Conservation (phyloP, 2,329 filamentous ascomycete genomes). For the Trichoderma sp. region DNA sequence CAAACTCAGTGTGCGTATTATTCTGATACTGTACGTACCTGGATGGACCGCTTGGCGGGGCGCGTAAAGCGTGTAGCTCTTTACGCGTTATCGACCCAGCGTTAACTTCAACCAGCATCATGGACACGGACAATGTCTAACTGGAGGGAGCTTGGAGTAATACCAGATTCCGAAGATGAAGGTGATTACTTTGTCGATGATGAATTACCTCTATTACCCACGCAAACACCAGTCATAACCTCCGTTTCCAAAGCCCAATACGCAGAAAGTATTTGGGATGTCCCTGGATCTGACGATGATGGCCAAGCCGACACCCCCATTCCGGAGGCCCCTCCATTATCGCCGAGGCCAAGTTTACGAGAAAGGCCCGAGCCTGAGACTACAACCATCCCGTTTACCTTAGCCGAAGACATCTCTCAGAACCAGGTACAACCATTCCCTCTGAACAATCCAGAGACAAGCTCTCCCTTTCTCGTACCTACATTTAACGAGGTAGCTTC, state of each 20-base stretch:
- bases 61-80: not conserved
- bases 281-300: conserved; percentile 33
- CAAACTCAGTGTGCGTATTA: not conserved
- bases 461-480: conserved; percentile 36
- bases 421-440: not conserved
- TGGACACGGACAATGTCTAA: conserved; percentile 41
- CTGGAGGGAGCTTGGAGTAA: conserved; percentile 53
- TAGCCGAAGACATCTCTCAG: not conserved
- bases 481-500: not conserved
- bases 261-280: conserved; percentile 14
- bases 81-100: not conserved
- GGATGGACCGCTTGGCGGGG: not conserved
- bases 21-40: not conserved
- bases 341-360: not conserved
- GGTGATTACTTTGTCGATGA: conserved; percentile 44
- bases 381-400: not conserved
- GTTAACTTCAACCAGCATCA: not conserved
- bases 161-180: conserved; percentile 55
- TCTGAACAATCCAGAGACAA: conserved; percentile 13
- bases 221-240: not conserved
- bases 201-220: not conserved
- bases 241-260: not conserved
- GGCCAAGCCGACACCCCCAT: conserved; percentile 22
- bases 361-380: not conserved
- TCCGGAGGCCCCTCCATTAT: not conserved